Evolutionary conservation across 1,284 basidiomycete species (phyloP).

Genomic region (Cystobasidium sp.): DNA sequence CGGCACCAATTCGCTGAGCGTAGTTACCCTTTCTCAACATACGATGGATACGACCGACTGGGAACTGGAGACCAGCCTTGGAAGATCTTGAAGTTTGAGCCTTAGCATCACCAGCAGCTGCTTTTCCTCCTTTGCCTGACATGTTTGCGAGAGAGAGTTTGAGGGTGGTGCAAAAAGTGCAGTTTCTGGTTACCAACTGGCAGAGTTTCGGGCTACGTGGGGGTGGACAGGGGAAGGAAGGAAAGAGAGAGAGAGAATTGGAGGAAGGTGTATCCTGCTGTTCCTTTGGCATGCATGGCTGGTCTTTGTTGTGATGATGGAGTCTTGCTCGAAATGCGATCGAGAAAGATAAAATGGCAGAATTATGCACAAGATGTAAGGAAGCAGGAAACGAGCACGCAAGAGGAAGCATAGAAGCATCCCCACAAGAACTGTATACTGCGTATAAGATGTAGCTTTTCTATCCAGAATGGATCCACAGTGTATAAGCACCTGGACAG

Average conservation of each 20-base stretch:
- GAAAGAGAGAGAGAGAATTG: neutral
- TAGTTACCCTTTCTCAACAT: conserved; percentile 82
- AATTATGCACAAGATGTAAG: too few relatives aligned
- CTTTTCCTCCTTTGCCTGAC: conserved; percentile 45
- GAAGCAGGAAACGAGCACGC: too few relatives aligned
- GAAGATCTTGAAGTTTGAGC: conserved; percentile 69
- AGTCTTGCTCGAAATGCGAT: too few relatives aligned
- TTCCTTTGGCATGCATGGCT: neutral
- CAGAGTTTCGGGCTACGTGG: neutral
- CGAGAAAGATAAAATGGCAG: too few relatives aligned
- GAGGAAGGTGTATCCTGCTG: neutral
- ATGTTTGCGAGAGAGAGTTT: conserved; percentile 26
- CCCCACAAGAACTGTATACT: too few relatives aligned
- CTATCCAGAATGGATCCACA: too few relatives aligned
- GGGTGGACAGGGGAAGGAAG: conserved; percentile 7
- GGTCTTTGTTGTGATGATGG: conserved; percentile 1
- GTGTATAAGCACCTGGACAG: too few relatives aligned
- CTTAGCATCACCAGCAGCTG: conserved; percentile 39
- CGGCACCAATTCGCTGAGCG: conserved; percentile 44
- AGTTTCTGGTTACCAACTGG: neutral
- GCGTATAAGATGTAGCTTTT: too few relatives aligned
- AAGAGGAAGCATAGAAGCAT: too few relatives aligned
- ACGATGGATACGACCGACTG: conserved; percentile 86
- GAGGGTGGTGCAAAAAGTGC: neutral
- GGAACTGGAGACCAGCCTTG: conserved; percentile 81